phyloP scores from a whole-genome alignment of 768 basidiomycete species.

The Pisolithus marmoratus region DNA sequence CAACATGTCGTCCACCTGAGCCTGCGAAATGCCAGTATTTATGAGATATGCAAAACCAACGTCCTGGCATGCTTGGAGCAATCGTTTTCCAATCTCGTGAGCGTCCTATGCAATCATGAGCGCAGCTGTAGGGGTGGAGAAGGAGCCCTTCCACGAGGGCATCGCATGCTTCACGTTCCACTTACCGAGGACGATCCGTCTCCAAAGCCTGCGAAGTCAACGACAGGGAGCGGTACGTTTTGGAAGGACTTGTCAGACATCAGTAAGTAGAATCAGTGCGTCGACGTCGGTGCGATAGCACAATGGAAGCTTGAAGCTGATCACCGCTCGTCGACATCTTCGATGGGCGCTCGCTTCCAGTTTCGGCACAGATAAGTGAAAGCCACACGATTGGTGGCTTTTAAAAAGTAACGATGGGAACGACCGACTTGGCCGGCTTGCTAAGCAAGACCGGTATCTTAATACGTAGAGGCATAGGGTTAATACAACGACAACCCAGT shows the following conservation, averaged over 20 bases:
- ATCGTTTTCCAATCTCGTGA: slow-evolving; percentile 8
- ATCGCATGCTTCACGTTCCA: not conserved
- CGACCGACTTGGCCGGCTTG: not conserved
- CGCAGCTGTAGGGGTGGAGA: not conserved
- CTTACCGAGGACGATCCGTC: slow-evolving; percentile 10
- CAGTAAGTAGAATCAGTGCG: not conserved
- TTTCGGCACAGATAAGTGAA: too few relatives aligned
- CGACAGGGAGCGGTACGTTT: slow-evolving; percentile 4
- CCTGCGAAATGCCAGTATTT: slow-evolving; percentile 37
- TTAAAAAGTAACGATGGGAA: too few relatives aligned
- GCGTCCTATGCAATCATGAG: slow-evolving; percentile 8
- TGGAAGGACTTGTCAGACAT: not conserved
- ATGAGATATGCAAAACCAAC: slow-evolving; percentile 45
- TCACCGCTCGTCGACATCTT: too few relatives aligned
- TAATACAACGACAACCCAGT: too few relatives aligned
- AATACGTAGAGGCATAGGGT: too few relatives aligned
- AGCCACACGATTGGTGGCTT: too few relatives aligned
- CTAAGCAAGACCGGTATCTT: not conserved
- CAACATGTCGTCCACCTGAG: slow-evolving; percentile 36
- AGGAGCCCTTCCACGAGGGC: too few relatives aligned
- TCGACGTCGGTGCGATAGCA: not conserved
- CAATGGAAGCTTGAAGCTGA: not conserved
- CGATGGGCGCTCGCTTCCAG: not conserved
- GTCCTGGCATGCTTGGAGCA: slow-evolving; percentile 16
- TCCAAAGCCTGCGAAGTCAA: slow-evolving; percentile 11